A percentile compares a stretch with the other conserved stretches of the same genome.
These are phyloP conservation scores for Tolypocladium amazonense DNA, from an alignment of 2,329 filamentous ascomycete species.

Conservation along the genomic window DNA sequence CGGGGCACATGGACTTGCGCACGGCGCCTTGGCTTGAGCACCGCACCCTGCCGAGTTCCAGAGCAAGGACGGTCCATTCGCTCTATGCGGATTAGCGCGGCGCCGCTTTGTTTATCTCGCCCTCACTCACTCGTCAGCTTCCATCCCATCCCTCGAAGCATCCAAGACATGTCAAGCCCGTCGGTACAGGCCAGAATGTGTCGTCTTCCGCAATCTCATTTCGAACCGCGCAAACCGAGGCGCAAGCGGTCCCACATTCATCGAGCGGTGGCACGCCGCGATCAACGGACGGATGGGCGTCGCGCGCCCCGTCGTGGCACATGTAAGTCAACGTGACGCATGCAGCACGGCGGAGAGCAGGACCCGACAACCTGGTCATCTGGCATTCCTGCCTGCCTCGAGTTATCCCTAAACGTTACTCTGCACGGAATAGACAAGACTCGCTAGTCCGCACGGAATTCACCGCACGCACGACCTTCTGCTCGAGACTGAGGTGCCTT, in stretches of 20 bases:
- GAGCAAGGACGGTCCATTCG: neutral
- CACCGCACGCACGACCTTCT: neutral
- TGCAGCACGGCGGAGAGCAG: neutral
- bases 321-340: neutral
- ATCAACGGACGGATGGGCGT: neutral
- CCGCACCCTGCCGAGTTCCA: neutral
- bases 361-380: neutral
- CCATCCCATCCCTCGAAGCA: neutral
- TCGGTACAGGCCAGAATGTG: too few relatives aligned
- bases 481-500: neutral
- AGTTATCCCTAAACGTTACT: too few relatives aligned
- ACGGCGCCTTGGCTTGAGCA: neutral
- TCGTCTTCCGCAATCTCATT: neutral
- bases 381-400: neutral
- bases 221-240: neutral
- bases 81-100: neutral
- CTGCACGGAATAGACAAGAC: too few relatives aligned
- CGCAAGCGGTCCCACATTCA: neutral
- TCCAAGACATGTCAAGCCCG: neutral
- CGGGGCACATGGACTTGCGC: neutral
- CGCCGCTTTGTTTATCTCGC: neutral
- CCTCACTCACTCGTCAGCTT: neutral
- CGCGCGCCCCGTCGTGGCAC: neutral
- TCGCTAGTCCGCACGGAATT: too few relatives aligned
- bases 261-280: neutral